Conservation (phyloP, 2,329 filamentous ascomycete genomes). For the Calonectria leucothoes region DNA sequence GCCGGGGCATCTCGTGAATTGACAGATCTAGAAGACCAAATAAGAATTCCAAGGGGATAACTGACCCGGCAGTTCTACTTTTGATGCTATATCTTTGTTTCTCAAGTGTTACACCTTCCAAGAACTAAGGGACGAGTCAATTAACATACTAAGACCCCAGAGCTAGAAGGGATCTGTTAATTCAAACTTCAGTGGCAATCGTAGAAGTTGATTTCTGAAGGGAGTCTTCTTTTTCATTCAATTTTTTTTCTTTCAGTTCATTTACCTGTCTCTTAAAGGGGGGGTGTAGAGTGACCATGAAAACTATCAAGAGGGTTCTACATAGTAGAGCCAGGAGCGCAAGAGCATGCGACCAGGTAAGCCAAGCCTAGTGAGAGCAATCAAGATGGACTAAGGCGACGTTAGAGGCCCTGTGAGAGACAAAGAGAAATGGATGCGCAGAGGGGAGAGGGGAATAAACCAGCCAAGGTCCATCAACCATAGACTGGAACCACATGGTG, state of each 20-base stretch:
- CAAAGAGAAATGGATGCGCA: background rate
- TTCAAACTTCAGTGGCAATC: background rate
- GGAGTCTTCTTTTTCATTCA: background rate
- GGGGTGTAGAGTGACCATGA: background rate
- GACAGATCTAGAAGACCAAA: conserved; percentile 38
- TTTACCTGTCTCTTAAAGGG: background rate
- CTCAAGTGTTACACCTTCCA: background rate
- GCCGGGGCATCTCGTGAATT: conserved; percentile 40
- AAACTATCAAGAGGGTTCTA: background rate
- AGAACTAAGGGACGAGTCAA: background rate
- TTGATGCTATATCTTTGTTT: conserved; percentile 13
- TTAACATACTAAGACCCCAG: background rate
- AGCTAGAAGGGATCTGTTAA: background rate
- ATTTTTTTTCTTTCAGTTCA: background rate
- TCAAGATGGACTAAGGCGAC: background rate
- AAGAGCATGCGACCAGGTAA: background rate
- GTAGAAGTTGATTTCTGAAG: background rate
- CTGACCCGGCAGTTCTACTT: conserved; percentile 28
- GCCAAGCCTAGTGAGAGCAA: background rate
- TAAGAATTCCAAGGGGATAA: conserved; percentile 35
- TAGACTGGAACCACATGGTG: conserved; percentile 18
- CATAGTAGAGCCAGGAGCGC: background rate
- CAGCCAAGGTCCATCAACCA: conserved; percentile 7
- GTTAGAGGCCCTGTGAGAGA: conserved; percentile 6
- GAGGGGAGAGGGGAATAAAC: conserved; percentile 10